phyloP scores from a whole-genome alignment of 176 grass and related monocot species.

The Cymbopogon citratus region DNA sequence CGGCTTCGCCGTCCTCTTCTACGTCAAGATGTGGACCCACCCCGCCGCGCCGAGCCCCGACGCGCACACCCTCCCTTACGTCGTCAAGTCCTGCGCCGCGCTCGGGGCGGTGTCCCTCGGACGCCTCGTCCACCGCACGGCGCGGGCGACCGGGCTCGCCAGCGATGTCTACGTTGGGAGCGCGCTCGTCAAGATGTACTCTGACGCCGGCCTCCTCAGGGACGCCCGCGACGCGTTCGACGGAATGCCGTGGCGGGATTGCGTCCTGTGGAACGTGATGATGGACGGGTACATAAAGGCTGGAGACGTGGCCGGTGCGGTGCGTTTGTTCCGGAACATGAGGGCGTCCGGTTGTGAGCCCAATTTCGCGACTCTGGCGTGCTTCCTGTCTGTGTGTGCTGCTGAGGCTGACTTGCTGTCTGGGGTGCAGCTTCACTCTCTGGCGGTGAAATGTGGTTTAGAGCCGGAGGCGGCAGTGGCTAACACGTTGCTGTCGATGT shows the following conservation, averaged over 20 bases:
- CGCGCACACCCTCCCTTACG: slow-evolving; percentile 66
- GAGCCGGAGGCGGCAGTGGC: slow-evolving; percentile 44
- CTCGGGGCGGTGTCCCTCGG: slow-evolving; percentile 50
- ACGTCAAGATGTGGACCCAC: slow-evolving; percentile 75
- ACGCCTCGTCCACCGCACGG: slow-evolving; percentile 59
- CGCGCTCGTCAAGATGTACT: slow-evolving; percentile 70
- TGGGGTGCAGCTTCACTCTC: slow-evolving; percentile 63
- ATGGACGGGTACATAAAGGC: slow-evolving; percentile 58
- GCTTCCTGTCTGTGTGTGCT: slow-evolving; percentile 64
- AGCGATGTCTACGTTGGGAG: slow-evolving; percentile 56
- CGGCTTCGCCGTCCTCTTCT: slow-evolving; percentile 56
- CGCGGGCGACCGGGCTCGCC: slow-evolving; percentile 40
- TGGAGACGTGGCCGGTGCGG: slow-evolving; percentile 25
- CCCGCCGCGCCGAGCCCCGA: slow-evolving; percentile 43
- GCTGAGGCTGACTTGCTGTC: slow-evolving; percentile 43
- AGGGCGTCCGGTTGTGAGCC: slow-evolving; percentile 20
- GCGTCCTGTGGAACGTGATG: slow-evolving; percentile 81
- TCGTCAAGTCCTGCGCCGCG: slow-evolving; percentile 64
- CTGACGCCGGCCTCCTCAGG: slow-evolving; percentile 19
- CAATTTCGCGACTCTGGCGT: slow-evolving; percentile 59
- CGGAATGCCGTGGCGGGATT: slow-evolving; percentile 59
- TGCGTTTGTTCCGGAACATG: slow-evolving; percentile 47
- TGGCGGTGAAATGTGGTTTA: slow-evolving; percentile 66
- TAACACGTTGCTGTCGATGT: slow-evolving; percentile 75
- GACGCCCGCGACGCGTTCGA: slow-evolving; percentile 71